Evolutionary conservation across 2,329 filamentous ascomycete species (phyloP), one percentile per base, ranked within the genome.

Genomic region (Ilyonectria destructans): DNA sequence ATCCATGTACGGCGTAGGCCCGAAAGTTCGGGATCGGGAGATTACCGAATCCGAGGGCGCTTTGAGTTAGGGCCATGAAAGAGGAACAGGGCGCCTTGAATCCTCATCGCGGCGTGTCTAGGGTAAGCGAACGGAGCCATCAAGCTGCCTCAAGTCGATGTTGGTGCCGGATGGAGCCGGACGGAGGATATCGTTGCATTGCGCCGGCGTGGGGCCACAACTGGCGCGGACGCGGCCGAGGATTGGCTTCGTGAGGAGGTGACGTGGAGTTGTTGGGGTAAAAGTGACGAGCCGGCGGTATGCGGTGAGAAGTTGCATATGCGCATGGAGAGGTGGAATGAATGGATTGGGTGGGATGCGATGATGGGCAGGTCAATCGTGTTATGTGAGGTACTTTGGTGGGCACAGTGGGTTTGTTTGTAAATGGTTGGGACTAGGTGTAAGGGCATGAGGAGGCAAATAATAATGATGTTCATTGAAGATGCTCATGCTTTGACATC

Each of bases 241-340:
- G 46, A 52, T 57, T 59, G 52, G 52, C 31, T 45, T 37, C 35
- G 29, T 43, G 55, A 56, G 40, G 46, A 48, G 46, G 46, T 65
- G 67, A 56, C 60, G 65, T 71, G 61, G 62, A 73, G 58, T 58
- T 72, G 59, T 67, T 71, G 71, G 58, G 68, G 65, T 43, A 49
- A 70, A 67, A 59, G 61, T 62, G 68, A 59, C 54, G 51, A 23
- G 21, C 56, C 26, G 56, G 55, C 52, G 67, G 59, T 51, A 74
- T 74, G 71, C 73, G 73, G 73, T 75, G 70, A 74, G 61, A 69
- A 58, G 58, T 49, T 64, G 56, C 63, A 65, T 65, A 67, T 69
- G 67, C 62, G 68, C 66, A 71, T 67, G 60, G 45, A 63, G 43
- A 37, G 56, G 35, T 52, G 40, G 58, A 46, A 35, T 46, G 23